Evolutionary conservation across 2,329 filamentous ascomycete genomes (phyloP).

Genomic region (Grosmannia serpens): DNA sequence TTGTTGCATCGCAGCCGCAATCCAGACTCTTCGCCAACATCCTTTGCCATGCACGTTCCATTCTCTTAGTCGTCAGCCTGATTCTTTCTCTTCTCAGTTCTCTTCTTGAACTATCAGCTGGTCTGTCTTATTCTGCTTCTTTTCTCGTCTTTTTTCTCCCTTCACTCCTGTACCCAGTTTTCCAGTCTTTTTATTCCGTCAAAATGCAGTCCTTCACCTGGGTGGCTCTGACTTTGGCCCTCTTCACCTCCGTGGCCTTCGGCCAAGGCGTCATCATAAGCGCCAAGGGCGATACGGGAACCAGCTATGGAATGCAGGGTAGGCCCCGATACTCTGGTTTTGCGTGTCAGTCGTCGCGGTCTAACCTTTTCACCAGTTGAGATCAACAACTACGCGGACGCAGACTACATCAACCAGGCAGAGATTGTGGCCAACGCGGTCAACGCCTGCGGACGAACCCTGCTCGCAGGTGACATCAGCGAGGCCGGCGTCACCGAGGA

Average conservation of each 20-base stretch:
- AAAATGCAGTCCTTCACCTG: neutral
- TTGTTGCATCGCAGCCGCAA: neutral
- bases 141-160: neutral
- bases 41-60: neutral
- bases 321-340: neutral
- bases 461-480: constrained; percentile 4
- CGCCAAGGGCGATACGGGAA: neutral
- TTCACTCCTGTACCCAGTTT: neutral
- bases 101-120: neutral
- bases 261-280: neutral
- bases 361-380: neutral
- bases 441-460: constrained; percentile 3
- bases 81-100: neutral
- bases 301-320: neutral
- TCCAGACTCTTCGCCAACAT: neutral
- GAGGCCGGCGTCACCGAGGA: constrained; percentile 1
- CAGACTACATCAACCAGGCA: constrained; percentile 1
- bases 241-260: neutral
- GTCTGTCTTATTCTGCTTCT: neutral
- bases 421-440: constrained; percentile 2
- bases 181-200: neutral
- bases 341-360: neutral
- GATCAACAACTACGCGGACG: neutral
- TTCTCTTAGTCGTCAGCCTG: neutral
- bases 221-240: neutral